Conservation (phyloP, 768 basidiomycete genomes). For the Naganishia randhawae region DNA sequence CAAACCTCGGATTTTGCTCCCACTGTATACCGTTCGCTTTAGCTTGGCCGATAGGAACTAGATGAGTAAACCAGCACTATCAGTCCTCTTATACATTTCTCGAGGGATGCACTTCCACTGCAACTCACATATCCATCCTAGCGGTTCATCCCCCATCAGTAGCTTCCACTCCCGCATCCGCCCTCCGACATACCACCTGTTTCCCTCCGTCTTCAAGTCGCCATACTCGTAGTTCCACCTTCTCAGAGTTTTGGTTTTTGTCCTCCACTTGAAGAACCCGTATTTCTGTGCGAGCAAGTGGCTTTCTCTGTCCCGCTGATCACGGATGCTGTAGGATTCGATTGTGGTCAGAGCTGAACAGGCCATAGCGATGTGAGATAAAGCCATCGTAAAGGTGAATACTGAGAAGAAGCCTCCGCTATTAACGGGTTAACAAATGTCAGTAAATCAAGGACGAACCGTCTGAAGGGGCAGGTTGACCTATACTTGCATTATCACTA, state of each 20-base stretch:
- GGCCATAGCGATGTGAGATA: constrained; percentile 63
- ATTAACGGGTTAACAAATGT: not conserved
- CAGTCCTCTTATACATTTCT: not conserved
- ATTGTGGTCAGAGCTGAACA: constrained; percentile 69
- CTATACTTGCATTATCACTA: constrained; percentile 68
- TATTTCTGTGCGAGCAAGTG: constrained; percentile 57
- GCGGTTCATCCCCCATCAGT: constrained; percentile 68
- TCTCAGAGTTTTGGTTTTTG: constrained; percentile 40
- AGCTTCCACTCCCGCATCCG: constrained; percentile 65
- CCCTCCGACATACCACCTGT: constrained; percentile 77
- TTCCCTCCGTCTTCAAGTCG: constrained; percentile 65
- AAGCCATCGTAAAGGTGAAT: constrained; percentile 62
- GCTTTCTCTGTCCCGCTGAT: constrained; percentile 65
- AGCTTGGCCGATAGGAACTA: constrained; percentile 46
- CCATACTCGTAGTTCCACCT: constrained; percentile 83
- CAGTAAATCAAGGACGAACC: not conserved
- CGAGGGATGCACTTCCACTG: constrained; percentile 12
- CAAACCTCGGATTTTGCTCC: constrained; percentile 45
- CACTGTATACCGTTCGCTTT: constrained; percentile 47
- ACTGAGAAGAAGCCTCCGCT: constrained; percentile 69
- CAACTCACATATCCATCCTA: constrained; percentile 75
- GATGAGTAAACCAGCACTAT: not conserved
- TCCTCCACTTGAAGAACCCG: constrained; percentile 56
- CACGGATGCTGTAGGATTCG: constrained; percentile 63
- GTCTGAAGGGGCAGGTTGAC: not conserved